Base-by-base conservation (phyloP, 1,139 yeast genomes). In the Hyphopichia wangnamkhiaoensis region DNA sequence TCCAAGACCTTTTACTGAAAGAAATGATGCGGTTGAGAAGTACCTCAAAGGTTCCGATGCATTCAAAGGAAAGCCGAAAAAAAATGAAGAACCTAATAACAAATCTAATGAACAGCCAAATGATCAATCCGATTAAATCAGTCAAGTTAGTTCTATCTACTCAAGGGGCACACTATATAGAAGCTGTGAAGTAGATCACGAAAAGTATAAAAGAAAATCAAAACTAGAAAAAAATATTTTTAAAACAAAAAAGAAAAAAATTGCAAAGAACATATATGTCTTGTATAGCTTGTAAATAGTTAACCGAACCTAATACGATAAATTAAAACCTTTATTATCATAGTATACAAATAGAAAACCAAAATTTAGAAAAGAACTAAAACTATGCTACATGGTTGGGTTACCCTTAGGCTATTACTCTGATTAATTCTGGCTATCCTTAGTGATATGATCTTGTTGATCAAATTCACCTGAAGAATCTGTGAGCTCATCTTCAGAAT, bases 21-120 rank as follows among this genome's bases (percentile, higher is more conserved):
- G 80, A 50, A 90, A 90, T 54, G 96, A 89, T 54, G 96, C 96
- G 3, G 91, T 91, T 68, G 96, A 89, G 63, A 90, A 91, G 61
- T 93, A 93, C 58, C 63, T 73, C 35, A 73, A 70, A 39, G 71
- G 71, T 8, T 65, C 67, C 42, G 70, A 66, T 34, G 73, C 74
- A 14, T 69, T 65, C 49, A 61, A 59, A 51, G 61, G 58, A 18
- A 56, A 46, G 36, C 56, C 56, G 31, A 34, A 46, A 49, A 31
- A 52, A 50, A 14, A 27, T 14, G 21, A 33, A 16, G 26, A 31
- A 12, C 23, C 34, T 7, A 33, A 62, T 42, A 52, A 53, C 42
- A 60, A 61, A 43, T 65, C 60, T 37, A 47, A 27, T 30, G 31
- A 35, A n/a, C 24, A 21, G 33, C 16, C 18, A 12, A 20, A n/a